Conservation (phyloP, 768 basidiomycete genomes). For the Holtermannia corniformis region DNA sequence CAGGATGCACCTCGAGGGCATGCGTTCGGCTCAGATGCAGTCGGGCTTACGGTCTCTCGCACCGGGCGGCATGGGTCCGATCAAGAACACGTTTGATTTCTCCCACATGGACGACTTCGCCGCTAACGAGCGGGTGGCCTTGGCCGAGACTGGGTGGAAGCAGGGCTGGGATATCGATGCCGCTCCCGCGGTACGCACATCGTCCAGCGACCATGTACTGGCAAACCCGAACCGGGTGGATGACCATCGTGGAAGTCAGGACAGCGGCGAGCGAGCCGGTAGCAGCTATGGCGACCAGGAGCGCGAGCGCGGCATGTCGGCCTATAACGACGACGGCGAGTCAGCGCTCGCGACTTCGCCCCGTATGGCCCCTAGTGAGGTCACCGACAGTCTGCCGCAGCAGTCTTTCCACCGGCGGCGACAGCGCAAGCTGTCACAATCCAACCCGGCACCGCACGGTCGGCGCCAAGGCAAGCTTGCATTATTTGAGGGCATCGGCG, state of each 20-base stretch:
- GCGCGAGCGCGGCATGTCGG: slow-evolving; percentile 9
- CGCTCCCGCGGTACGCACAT: neutral
- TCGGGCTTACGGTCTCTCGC: slow-evolving; percentile 1
- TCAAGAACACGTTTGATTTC: slow-evolving; percentile 30
- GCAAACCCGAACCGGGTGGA: neutral
- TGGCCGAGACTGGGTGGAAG: neutral
- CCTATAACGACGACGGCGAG: slow-evolving; percentile 20
- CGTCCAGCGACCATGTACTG: neutral
- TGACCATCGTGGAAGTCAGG: slow-evolving; percentile 15
- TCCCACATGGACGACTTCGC: slow-evolving; percentile 37
- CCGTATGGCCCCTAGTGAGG: neutral
- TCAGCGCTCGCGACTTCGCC: neutral
- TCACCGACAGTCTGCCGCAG: slow-evolving; percentile 26
- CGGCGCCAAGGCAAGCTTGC: slow-evolving; percentile 69
- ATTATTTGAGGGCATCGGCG: slow-evolving; percentile 60
- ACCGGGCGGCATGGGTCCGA: slow-evolving; percentile 22
- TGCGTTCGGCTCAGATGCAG: neutral
- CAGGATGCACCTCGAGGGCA: neutral
- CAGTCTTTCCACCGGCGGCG: slow-evolving; percentile 46
- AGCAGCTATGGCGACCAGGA: slow-evolving; percentile 6
- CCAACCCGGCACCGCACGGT: slow-evolving; percentile 47
- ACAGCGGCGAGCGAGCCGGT: slow-evolving; percentile 15
- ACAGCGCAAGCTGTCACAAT: slow-evolving; percentile 80
- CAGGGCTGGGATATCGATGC: neutral
- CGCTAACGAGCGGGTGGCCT: slow-evolving; percentile 17